phyloP scores from a whole-genome alignment of 495 filamentous ascomycete genomes.

The Penicillium lividum region DNA sequence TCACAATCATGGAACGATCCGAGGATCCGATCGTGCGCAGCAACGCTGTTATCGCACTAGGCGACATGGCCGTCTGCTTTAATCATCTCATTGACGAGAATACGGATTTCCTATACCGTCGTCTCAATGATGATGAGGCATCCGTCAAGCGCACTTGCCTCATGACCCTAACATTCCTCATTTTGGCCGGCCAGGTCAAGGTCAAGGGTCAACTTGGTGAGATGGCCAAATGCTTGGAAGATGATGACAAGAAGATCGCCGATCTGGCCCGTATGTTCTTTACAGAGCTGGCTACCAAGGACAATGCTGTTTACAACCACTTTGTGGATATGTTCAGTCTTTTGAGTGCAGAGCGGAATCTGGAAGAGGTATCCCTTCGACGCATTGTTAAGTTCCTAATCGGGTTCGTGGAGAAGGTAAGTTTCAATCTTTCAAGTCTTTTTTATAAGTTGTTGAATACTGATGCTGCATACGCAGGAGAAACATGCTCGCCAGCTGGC shows the following conservation, averaged over 20 bases:
- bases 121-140: constrained; percentile 82
- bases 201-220: constrained; percentile 99
- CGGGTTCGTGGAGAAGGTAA: constrained; percentile 95
- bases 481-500: constrained; percentile 97
- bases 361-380: constrained; percentile 81
- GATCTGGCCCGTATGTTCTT: constrained; percentile 99
- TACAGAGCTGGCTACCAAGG: constrained; percentile 92
- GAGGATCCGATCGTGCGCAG: constrained; percentile 85
- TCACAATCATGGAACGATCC: constrained; percentile 96
- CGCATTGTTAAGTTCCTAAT: constrained; percentile 90
- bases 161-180: constrained; percentile 98
- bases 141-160: constrained; percentile 96
- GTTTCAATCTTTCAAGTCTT: constrained; percentile 12
- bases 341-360: constrained; percentile 73
- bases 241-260: constrained; percentile 87
- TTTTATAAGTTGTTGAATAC: constrained; percentile 8
- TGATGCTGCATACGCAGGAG: constrained; percentile 57
- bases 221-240: constrained; percentile 98
- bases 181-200: constrained; percentile 97
- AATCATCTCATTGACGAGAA: constrained; percentile 99
- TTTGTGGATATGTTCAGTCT: constrained; percentile 99
- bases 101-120: constrained; percentile 94
- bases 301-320: constrained; percentile 99
- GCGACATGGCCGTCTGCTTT: constrained; percentile 99
- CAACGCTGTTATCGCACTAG: constrained; percentile 94